Evolutionary conservation across 2,329 filamentous ascomycete species (phyloP).

Genomic region (Beauveria caledonica): DNA sequence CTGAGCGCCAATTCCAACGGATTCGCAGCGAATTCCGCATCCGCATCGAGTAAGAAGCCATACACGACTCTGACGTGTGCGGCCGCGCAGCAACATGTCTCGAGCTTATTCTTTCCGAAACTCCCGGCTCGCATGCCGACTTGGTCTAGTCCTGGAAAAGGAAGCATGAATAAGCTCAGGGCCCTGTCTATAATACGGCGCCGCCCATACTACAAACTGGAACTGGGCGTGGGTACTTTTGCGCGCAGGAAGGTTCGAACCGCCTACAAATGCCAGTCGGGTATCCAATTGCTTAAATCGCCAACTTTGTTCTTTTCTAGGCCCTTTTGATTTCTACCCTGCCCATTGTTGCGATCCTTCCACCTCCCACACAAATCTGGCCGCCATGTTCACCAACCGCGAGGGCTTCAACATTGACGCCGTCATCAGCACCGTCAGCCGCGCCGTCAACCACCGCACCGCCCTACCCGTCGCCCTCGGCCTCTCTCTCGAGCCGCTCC

Average conservation of each 20-base stretch:
- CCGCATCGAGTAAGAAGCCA: background rate
- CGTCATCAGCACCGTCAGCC: constrained; percentile 14
- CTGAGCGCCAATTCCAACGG: constrained; percentile 2
- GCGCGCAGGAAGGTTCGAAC: background rate
- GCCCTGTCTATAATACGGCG: background rate
- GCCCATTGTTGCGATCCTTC: too few relatives aligned
- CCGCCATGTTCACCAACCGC: constrained; percentile 14
- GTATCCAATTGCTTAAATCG: background rate
- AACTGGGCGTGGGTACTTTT: background rate
- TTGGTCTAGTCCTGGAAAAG: too few relatives aligned
- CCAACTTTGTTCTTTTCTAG: background rate
- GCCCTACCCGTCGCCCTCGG: constrained; percentile 14
- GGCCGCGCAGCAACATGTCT: background rate
- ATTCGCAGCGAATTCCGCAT: background rate
- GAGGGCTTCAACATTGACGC: constrained; percentile 22
- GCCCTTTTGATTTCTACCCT: background rate
- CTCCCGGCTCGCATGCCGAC: background rate
- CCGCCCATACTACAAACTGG: background rate
- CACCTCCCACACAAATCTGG: background rate
- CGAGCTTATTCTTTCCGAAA: background rate
- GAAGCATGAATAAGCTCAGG: background rate
- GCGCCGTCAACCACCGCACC: constrained; percentile 17
- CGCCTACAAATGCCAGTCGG: background rate
- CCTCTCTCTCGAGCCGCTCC: constrained; percentile 10
- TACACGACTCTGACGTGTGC: constrained; percentile 4